Evolutionary conservation across 768 basidiomycete species (phyloP).

Genomic region (Melanogaster broomeanus): DNA sequence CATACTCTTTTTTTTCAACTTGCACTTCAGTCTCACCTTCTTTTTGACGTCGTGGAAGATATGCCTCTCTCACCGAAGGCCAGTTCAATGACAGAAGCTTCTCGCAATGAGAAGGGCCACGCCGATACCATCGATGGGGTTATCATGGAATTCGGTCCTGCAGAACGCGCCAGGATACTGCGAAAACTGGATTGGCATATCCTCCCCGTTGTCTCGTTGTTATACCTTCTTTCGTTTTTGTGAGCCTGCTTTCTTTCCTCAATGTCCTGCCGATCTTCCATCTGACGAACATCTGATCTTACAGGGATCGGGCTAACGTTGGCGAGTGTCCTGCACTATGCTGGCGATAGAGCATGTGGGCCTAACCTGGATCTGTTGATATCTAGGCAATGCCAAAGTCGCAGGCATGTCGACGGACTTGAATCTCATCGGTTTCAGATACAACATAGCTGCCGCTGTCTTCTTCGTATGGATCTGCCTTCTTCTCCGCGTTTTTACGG

Average conservation of each 20-base stretch:
- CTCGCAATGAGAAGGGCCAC: slow-evolving; percentile 13
- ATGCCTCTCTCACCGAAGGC: slow-evolving; percentile 17
- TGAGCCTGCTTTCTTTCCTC: slow-evolving; percentile 24
- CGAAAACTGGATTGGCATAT: slow-evolving; percentile 48
- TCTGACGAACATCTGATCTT: neutral
- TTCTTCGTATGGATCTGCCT: slow-evolving; percentile 32
- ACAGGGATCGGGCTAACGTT: slow-evolving; percentile 46
- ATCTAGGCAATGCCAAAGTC: slow-evolving; percentile 42
- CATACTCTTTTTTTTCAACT: too few species aligned
- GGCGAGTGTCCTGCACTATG: slow-evolving; percentile 27
- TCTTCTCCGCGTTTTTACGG: neutral
- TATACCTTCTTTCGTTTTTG: slow-evolving; percentile 50
- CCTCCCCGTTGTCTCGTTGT: slow-evolving; percentile 44
- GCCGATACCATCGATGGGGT: neutral
- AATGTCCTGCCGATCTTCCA: neutral
- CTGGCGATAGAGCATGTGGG: neutral
- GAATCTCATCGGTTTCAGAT: slow-evolving; percentile 33
- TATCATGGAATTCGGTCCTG: slow-evolving; percentile 8
- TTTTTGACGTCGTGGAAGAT: neutral
- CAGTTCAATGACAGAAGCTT: slow-evolving; percentile 10
- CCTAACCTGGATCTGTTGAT: neutral
- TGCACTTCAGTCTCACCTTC: neutral
- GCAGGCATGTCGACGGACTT: slow-evolving; percentile 46
- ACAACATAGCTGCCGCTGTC: slow-evolving; percentile 40
- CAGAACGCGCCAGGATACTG: slow-evolving; percentile 30